These are phyloP conservation scores for Arthrobotrys megalospora DNA, from an alignment of 2,329 filamentous ascomycete species.

Conservation along the genomic window DNA sequence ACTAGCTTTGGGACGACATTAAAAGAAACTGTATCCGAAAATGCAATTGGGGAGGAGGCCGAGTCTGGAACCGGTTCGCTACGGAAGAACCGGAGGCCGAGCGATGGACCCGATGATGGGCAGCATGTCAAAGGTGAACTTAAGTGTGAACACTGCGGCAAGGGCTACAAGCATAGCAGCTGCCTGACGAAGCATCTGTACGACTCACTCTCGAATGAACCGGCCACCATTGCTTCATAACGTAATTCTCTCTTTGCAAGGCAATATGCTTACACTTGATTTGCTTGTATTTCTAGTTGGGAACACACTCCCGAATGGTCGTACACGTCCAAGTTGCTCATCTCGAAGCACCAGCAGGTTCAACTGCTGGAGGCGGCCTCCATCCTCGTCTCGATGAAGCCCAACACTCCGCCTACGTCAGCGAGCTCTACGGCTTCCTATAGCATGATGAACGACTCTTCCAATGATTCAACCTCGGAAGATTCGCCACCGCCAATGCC, in stretches of 20 bases:
- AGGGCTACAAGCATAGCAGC: conserved; percentile 99
- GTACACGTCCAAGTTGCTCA: conserved; percentile 94
- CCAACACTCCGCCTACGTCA: conserved; percentile 76
- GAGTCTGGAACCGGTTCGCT: conserved; percentile 38
- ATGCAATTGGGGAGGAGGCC: conserved; percentile 65
- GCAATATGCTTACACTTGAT: conserved; percentile 66
- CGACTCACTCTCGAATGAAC: conserved; percentile 77
- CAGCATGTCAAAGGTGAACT: conserved; percentile 87
- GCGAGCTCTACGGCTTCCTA: conserved; percentile 66
- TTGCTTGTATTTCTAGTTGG: conserved; percentile 78
- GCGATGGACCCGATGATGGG: conserved; percentile 68
- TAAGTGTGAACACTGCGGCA: conserved; percentile 97
- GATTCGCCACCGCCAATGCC: conserved; percentile 92
- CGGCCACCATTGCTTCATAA: conserved; percentile 67
- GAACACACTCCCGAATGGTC: conserved; percentile 99
- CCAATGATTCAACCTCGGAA: conserved; percentile 82
- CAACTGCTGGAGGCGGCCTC: conserved; percentile 96
- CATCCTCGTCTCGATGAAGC: conserved; percentile 94
- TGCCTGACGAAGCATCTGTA: conserved; percentile 99
- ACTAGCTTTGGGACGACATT: conserved; percentile 63
- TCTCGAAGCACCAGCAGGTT: conserved; percentile 99
- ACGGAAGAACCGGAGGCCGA: conserved; percentile 59
- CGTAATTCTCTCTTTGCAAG: conserved; percentile 66
- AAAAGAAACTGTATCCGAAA: conserved; percentile 66
- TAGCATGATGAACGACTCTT: conserved; percentile 69